Conservation (phyloP, 371 early-diverging fungal species). For the Dichotomocladium elegans region DNA sequence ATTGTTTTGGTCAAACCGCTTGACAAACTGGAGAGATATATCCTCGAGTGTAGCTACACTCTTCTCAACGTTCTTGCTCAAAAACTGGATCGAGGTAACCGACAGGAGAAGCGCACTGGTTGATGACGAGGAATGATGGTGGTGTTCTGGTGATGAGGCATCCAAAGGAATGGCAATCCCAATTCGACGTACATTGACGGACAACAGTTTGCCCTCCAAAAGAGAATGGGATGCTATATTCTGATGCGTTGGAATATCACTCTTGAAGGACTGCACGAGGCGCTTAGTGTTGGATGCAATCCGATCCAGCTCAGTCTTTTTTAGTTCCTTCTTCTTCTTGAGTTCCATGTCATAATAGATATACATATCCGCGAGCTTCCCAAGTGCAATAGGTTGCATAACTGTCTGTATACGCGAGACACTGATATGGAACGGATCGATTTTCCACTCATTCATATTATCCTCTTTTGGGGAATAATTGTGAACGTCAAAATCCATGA, state of each 20-base stretch:
- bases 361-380: conserved; percentile 64
- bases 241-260: conserved; percentile 40
- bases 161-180: conserved; percentile 70
- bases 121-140: conserved; percentile 9
- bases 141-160: conserved; percentile 5
- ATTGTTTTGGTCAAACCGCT: conserved; percentile 66
- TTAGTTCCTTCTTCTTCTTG: conserved; percentile 51
- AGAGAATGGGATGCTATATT: conserved; percentile 45
- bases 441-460: conserved; percentile 19
- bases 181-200: conserved; percentile 52
- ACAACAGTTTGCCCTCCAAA: conserved; percentile 52
- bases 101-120: conserved; percentile 62
- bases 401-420: conserved; percentile 65
- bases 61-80: conserved; percentile 57
- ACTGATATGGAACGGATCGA: conserved; percentile 52
- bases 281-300: conserved; percentile 66
- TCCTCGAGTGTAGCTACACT: conserved; percentile 57
- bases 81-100: conserved; percentile 50
- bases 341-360: conserved; percentile 70
- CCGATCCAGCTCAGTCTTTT: conserved; percentile 53
- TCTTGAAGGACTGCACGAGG: conserved; percentile 62
- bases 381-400: conserved; percentile 76
- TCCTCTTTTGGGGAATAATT: conserved; percentile 33
- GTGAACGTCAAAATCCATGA: conserved; percentile 62
- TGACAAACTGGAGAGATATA: conserved; percentile 70